Percentiles rank a stretch among this genome's conserved stretches.
Conservation (phyloP, 768 basidiomycete genomes). For the Collybiopsis confluens region DNA sequence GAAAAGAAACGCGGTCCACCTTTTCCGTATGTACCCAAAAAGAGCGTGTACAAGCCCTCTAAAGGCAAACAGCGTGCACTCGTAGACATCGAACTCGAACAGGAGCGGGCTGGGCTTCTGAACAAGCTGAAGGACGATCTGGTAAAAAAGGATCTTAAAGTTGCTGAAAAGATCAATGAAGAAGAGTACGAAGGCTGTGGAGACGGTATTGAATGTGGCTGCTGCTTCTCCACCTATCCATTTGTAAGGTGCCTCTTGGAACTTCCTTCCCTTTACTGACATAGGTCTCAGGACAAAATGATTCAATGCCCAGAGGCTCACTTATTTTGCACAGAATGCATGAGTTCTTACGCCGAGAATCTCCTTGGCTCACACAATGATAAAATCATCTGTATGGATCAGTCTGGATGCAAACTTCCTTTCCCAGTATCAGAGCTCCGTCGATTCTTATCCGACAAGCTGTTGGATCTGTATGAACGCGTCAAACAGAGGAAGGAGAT, state of each 20-base stretch:
- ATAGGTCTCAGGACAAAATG: constrained; percentile 61
- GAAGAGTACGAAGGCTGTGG: constrained; percentile 44
- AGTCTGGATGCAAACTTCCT: constrained; percentile 61
- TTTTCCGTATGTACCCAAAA: constrained; percentile 33
- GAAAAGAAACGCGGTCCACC: constrained; percentile 26
- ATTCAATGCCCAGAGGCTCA: constrained; percentile 88
- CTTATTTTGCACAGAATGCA: constrained; percentile 76
- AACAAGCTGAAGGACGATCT: constrained; percentile 26
- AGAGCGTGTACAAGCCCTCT: constrained; percentile 22
- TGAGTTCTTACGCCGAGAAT: constrained; percentile 62
- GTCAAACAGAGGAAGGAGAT: constrained; percentile 78
- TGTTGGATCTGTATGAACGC: constrained; percentile 66
- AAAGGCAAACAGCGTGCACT: constrained; percentile 38
- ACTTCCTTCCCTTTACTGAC: not conserved
- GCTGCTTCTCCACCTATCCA: constrained; percentile 72
- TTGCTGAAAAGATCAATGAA: constrained; percentile 29
- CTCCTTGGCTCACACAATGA: constrained; percentile 61
- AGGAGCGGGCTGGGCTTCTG: constrained; percentile 45
- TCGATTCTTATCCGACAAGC: constrained; percentile 62
- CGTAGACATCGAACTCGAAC: constrained; percentile 43
- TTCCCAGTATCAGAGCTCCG: constrained; percentile 69
- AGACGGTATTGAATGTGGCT: constrained; percentile 80
- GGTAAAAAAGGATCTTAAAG: constrained; percentile 20
- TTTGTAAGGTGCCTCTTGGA: constrained; percentile 47
- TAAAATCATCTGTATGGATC: constrained; percentile 77